phyloP scores from a whole-genome alignment of 1,284 basidiomycete species.

The Ceratobasidium sp. region DNA sequence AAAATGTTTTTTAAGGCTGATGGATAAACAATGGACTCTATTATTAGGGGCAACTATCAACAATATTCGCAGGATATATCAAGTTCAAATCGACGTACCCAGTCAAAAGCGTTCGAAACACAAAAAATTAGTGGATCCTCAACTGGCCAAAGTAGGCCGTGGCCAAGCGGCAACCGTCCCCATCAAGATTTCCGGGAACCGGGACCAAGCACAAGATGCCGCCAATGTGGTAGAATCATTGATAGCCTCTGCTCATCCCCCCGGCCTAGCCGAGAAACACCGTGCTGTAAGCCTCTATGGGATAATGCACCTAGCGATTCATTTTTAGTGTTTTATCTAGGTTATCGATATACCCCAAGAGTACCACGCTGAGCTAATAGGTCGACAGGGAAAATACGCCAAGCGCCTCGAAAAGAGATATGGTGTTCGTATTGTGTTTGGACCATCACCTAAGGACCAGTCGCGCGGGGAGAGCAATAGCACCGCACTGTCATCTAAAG shows the following conservation, averaged over 20 bases:
- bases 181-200: not conserved
- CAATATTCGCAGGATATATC: conserved; percentile 3
- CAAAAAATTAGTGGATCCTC: not conserved
- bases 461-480: not conserved
- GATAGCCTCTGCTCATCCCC: not conserved
- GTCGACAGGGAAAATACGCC: not conserved
- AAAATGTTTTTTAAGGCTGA: too few relatives aligned
- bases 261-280: not conserved
- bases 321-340: not conserved
- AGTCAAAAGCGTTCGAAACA: not conserved
- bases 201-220: not conserved
- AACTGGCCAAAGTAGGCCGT: too few relatives aligned
- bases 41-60: not conserved
- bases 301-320: not conserved
- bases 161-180: not conserved
- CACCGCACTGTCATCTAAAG: too few relatives aligned
- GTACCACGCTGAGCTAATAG: not conserved
- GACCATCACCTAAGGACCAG: not conserved
- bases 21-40: too few relatives aligned
- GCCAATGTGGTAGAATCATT: not conserved
- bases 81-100: not conserved
- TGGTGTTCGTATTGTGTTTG: not conserved
- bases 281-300: not conserved
- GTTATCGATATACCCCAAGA: not conserved
- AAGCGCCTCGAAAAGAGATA: not conserved